Conservation (phyloP, 2,329 filamentous ascomycete species). For the Calonectria henricotiae region DNA sequence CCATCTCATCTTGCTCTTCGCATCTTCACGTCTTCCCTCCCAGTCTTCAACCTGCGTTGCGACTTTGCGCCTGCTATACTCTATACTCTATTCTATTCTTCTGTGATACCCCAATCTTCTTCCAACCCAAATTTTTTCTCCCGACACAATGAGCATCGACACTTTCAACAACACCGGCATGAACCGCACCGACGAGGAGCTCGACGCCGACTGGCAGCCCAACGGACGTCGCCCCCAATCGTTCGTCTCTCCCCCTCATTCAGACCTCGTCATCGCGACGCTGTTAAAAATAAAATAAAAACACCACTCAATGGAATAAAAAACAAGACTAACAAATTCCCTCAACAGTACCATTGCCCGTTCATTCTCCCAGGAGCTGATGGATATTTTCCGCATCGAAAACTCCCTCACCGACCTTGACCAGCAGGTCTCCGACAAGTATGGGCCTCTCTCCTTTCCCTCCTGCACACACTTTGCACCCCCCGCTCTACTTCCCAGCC, state of each 20-base stretch:
- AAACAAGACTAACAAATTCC: slow-evolving; percentile 40
- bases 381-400: slow-evolving; percentile 92
- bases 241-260: slow-evolving; percentile 73
- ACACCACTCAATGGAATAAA: not conserved
- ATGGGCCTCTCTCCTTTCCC: slow-evolving; percentile 55
- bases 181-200: slow-evolving; percentile 75
- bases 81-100: not conserved
- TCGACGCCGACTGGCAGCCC: slow-evolving; percentile 86
- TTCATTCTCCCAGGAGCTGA: slow-evolving; percentile 88
- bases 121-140: not conserved
- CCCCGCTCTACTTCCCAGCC: slow-evolving; percentile 6
- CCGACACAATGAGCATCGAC: slow-evolving; percentile 19
- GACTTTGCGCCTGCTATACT: slow-evolving; percentile 1
- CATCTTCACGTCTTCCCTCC: slow-evolving; percentile 4
- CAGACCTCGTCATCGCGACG: slow-evolving; percentile 43
- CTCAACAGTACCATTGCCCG: slow-evolving; percentile 83
- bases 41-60: slow-evolving; percentile 16
- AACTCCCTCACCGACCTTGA: slow-evolving; percentile 82
- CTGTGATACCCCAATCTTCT: slow-evolving; percentile 28
- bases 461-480: slow-evolving; percentile 17
- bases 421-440: slow-evolving; percentile 87
- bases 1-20: slow-evolving; percentile 5
- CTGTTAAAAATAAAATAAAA: not conserved
- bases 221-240: slow-evolving; percentile 85
- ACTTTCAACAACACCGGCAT: slow-evolving; percentile 37